A percentile compares a stretch with the other conserved stretches of the same genome.
These are phyloP conservation scores for Clitoria ternatea DNA, from an alignment of 306 rosid genomes.

Conservation along the genomic window DNA sequence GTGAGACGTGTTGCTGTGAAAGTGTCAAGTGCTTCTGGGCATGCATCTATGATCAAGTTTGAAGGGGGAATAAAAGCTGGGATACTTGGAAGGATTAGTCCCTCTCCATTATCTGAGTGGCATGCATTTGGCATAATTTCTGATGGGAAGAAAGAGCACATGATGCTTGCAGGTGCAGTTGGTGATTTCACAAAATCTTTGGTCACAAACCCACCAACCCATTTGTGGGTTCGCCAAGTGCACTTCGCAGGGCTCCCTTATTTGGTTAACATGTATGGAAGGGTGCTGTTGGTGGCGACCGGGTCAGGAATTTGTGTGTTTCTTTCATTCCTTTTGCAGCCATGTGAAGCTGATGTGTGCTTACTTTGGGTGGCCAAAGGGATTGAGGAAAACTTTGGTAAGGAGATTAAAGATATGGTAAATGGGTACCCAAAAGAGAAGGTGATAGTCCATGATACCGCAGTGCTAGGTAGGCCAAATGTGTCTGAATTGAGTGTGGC, in stretches of 20 bases:
- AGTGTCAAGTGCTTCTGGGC: constrained; percentile 34
- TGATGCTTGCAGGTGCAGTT: constrained; percentile 59
- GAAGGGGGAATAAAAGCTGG: constrained; percentile 50
- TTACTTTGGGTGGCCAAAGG: constrained; percentile 58
- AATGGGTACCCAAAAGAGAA: constrained; percentile 35
- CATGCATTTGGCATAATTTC: constrained; percentile 59
- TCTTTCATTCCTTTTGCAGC: constrained; percentile 46
- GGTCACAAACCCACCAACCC: constrained; percentile 44
- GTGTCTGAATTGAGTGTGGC: constrained; percentile 33
- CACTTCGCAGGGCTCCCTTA: constrained; percentile 55
- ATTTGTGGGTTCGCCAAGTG: constrained; percentile 46
- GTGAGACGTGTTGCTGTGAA: constrained; percentile 32
- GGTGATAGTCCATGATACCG: constrained; percentile 44
- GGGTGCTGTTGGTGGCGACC: constrained; percentile 47
- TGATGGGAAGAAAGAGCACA: constrained; percentile 40
- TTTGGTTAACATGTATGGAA: constrained; percentile 45
- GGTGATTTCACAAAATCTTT: constrained; percentile 54
- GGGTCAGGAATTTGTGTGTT: constrained; percentile 57
- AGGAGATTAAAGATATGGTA: constrained; percentile 38
- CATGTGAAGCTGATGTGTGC: constrained; percentile 36
- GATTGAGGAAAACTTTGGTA: constrained; percentile 46
- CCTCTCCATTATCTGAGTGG: constrained; percentile 52
- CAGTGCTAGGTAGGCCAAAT: constrained; percentile 44
- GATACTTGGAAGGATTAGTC: constrained; percentile 48
- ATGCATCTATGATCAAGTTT: constrained; percentile 44